phyloP scores from a whole-genome alignment of 306 rosid genomes.

The Abrus pulchellus region DNA sequence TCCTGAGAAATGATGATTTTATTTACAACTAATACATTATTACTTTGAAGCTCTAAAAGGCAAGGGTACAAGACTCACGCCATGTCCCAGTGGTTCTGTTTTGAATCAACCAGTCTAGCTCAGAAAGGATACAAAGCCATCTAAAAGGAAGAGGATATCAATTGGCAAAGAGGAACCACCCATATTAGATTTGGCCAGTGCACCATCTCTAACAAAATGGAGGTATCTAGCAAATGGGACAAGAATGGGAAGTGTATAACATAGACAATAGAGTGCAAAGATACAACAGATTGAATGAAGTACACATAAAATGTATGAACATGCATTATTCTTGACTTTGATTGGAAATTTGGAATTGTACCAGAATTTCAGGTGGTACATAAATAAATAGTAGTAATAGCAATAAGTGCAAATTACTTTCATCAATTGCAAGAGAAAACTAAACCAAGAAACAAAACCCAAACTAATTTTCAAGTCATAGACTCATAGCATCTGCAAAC shows the following conservation, averaged over 20 bases:
- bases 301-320: conserved; percentile 5
- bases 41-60: neutral
- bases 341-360: conserved; percentile 23
- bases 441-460: conserved; percentile 20
- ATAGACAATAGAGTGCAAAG: neutral
- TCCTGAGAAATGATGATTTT: neutral
- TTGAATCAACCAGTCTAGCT: conserved; percentile 12
- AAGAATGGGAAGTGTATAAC: conserved; percentile 25
- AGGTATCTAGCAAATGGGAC: conserved; percentile 13
- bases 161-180: conserved; percentile 3
- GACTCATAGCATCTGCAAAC: conserved; percentile 26
- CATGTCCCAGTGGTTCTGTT: conserved; percentile 9
- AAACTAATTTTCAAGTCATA: conserved; percentile 23
- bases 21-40: conserved; percentile 15
- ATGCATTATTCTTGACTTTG: conserved; percentile 16
- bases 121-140: conserved; percentile 26
- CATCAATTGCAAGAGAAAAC: neutral
- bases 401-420: neutral
- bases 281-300: conserved; percentile 16
- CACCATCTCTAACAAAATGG: neutral
- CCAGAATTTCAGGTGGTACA: conserved; percentile 7
- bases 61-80: conserved; percentile 2
- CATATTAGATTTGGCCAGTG: conserved; percentile 8
- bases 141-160: neutral
- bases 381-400: neutral